Evolutionary conservation across 108 stramenopile genomes (phyloP).

Genomic region (Conticribra guillardii): DNA sequence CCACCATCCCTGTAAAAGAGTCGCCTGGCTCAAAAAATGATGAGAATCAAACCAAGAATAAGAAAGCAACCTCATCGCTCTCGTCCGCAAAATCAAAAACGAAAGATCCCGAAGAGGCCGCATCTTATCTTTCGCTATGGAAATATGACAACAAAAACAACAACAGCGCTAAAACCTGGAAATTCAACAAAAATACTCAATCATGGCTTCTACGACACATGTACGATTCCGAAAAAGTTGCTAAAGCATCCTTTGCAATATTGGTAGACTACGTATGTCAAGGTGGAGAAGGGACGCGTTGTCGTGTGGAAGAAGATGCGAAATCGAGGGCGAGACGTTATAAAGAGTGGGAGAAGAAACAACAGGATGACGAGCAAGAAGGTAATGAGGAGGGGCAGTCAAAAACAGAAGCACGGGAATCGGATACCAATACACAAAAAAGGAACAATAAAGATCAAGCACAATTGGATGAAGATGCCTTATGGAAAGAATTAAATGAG

Average conservation of each 20-base stretch:
- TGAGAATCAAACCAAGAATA: conserved; percentile 21
- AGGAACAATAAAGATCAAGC: conserved; percentile 19
- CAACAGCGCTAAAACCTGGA: conserved; percentile 58
- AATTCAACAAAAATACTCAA: conserved; percentile 96
- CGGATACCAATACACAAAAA: background rate
- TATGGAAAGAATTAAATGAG: conserved; percentile 66
- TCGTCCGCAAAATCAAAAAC: conserved; percentile 21
- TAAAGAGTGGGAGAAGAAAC: conserved; percentile 69
- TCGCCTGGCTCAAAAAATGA: background rate
- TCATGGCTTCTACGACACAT: conserved; percentile 91
- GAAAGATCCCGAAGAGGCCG: conserved; percentile 69
- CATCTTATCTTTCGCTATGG: conserved; percentile 70
- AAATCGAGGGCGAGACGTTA: conserved; percentile 67
- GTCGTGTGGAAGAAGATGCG: conserved; percentile 64
- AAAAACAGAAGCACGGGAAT: conserved; percentile 2
- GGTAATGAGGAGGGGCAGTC: conserved; percentile 3
- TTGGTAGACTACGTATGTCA: conserved; percentile 75
- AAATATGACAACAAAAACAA: conserved; percentile 43
- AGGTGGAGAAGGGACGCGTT: conserved; percentile 52
- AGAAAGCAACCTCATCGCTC: no score
- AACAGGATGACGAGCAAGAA: conserved; percentile 17
- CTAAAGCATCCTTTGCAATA: conserved; percentile 63
- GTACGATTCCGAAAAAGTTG: conserved; percentile 84
- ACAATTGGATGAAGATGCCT: conserved; percentile 45
- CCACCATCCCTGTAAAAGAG: no score